Base-by-base conservation (phyloP, 2,329 filamentous ascomycete species). In the Catunica adiposa region DNA sequence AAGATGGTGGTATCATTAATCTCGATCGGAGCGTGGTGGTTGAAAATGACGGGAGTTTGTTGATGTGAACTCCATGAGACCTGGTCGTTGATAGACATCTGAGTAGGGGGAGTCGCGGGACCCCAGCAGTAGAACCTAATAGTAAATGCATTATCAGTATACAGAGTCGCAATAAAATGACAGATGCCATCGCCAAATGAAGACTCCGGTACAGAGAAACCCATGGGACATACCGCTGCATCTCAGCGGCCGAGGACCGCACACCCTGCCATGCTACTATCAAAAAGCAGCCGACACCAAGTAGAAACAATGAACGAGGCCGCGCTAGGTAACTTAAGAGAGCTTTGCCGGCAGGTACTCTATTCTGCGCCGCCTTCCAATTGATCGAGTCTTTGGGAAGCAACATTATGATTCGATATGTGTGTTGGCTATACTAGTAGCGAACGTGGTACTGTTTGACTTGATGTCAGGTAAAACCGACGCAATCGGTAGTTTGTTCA, bases 91-190 rank as follows among this genome's bases (percentile, higher is more conserved):
- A 84, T 73, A 44, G 85, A 80, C 88, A 98, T 95, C 61, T 92
- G 82, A 82, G 94, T 94, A 54, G 92, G 92, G n/a, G 92, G 80
- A 73, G 94, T 96, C 23, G 84, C 80, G 14, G 92, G 90, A 11
- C 92, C 92, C 78, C 89, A 97, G 74, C 92, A 98, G 71, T 95
- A 94, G 71, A 94, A 96, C 71, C 90, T 97, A 65, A 14, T 40
- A 53, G 37, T 57, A 57, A 53, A 34, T 34, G 25, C 48, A 25
- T 20, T 22, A 44, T 48, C 31, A 23, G 58, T 40, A 46, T 25
- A 20, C 11, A 34, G 29, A 11, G 29, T 34, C 29, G 11, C 11
- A 34, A 34, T 34, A 5, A 34, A 5, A 11, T 34, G 11, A 34
- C 29, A 34, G 29, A 34, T 5, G 29, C 11, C 29, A 34, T 34